phyloP scores from a whole-genome alignment of 2,329 filamentous ascomycete genomes.

The Fusarium drepaniforme region DNA sequence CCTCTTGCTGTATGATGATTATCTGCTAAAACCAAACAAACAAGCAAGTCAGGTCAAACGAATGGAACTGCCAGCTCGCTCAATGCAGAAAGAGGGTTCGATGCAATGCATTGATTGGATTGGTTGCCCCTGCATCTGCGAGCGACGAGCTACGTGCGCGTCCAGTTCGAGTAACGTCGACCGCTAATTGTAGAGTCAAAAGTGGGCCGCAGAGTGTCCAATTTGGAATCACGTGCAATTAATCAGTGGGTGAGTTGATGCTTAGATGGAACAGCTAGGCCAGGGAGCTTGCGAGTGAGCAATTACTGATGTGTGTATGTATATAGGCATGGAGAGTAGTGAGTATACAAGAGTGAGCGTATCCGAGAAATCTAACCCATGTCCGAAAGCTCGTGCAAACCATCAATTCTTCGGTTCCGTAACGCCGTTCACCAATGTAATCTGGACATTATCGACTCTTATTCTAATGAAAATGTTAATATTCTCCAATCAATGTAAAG shows the following conservation, averaged over 20 bases:
- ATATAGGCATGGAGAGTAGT: neutral
- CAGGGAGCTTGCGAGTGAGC: neutral
- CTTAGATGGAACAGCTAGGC: neutral
- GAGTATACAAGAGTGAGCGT: neutral
- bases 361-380: neutral
- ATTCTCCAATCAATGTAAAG: neutral
- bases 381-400: neutral
- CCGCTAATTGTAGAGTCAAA: slow-evolving; percentile 19
- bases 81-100: slow-evolving; percentile 17
- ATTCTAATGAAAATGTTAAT: slow-evolving; percentile 29
- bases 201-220: slow-evolving; percentile 27
- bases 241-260: neutral
- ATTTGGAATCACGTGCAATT: slow-evolving; percentile 29
- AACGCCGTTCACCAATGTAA: slow-evolving; percentile 17
- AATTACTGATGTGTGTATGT: neutral
- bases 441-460: neutral
- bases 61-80: slow-evolving; percentile 26
- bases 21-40: neutral
- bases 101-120: slow-evolving; percentile 32
- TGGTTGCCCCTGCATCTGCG: slow-evolving; percentile 36
- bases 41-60: neutral
- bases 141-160: slow-evolving; percentile 15
- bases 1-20: neutral
- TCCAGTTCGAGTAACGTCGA: slow-evolving; percentile 29
- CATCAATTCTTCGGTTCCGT: neutral